Evolutionary conservation across 441 rosid genomes (phyloP).

Genomic region (Arabidopsis lyrata): DNA sequence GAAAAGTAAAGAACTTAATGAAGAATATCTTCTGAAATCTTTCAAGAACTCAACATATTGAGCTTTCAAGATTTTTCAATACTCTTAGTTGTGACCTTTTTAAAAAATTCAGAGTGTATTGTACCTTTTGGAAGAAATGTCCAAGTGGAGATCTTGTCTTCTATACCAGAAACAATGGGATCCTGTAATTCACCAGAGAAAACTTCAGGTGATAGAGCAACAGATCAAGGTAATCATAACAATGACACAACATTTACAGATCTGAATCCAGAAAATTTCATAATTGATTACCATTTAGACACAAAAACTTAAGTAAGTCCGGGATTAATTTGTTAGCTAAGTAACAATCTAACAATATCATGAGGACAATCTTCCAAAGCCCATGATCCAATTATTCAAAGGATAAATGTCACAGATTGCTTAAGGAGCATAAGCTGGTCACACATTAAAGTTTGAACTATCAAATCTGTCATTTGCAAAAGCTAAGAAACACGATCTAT

Average conservation of each 20-base stretch:
- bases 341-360: not conserved
- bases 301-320: not conserved
- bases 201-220: slow-evolving; percentile 23
- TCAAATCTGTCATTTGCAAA: slow-evolving; percentile 13
- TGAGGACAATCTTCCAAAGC: slow-evolving; percentile 12
- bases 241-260: slow-evolving; percentile 8
- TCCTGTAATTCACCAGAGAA: slow-evolving; percentile 57
- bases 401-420: slow-evolving; percentile 1
- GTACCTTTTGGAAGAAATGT: slow-evolving; percentile 95
- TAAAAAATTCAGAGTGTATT: not conserved
- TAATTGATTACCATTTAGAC: not conserved
- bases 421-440: not conserved
- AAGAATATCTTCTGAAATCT: not conserved
- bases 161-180: slow-evolving; percentile 88
- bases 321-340: not conserved
- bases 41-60: not conserved
- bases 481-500: slow-evolving; percentile 15
- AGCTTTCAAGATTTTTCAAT: not conserved
- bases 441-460: not conserved
- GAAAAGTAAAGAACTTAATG: slow-evolving; percentile 6
- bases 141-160: slow-evolving; percentile 94
- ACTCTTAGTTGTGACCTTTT: not conserved
- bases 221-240: slow-evolving; percentile 18
- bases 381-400: slow-evolving; percentile 12
- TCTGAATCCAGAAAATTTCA: not conserved